Evolutionary conservation across 495 filamentous ascomycete species (phyloP).

Genomic region (Xylaria sp.): DNA sequence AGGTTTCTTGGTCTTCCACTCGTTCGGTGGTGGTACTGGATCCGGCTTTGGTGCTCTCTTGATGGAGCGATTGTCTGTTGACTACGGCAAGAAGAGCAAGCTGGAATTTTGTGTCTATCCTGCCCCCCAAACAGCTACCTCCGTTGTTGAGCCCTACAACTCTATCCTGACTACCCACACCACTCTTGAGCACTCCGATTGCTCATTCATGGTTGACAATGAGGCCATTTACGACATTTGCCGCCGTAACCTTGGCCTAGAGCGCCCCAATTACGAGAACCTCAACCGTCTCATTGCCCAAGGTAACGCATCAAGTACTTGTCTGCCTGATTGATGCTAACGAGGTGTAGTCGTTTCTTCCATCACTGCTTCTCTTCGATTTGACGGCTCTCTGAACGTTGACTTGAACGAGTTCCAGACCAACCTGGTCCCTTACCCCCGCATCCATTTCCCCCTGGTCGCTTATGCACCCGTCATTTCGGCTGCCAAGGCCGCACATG

Average conservation of each 20-base stretch:
- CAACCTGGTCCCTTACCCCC: conserved; percentile 97
- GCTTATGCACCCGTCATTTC: conserved; percentile 96
- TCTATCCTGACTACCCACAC: conserved; percentile 98
- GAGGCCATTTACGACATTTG: conserved; percentile 99
- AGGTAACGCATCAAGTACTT: conserved; percentile 55
- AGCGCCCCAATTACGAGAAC: conserved; percentile 97
- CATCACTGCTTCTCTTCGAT: conserved; percentile 97
- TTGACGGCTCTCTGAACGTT: conserved; percentile 98
- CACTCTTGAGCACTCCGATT: conserved; percentile 98
- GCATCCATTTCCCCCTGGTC: conserved; percentile 98
- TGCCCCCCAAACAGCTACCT: conserved; percentile 93
- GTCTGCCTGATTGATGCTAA: conserved; percentile 33
- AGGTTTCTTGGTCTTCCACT: conserved; percentile 99
- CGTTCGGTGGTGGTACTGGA: conserved; percentile 97
- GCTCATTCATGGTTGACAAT: conserved; percentile 99
- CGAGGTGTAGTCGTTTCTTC: conserved; percentile 82
- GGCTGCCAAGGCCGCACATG: conserved; percentile 90
- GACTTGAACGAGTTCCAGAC: conserved; percentile 99
- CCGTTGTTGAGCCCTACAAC: conserved; percentile 99
- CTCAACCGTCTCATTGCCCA: conserved; percentile 98
- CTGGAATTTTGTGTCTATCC: conserved; percentile 99
- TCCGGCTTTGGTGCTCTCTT: conserved; percentile 97
- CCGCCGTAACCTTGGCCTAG: conserved; percentile 93
- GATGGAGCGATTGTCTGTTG: conserved; percentile 96
- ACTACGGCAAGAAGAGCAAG: conserved; percentile 99